phyloP scores from a whole-genome alignment of 2,329 filamentous ascomycete species.

The Thielaviopsis populi region DNA sequence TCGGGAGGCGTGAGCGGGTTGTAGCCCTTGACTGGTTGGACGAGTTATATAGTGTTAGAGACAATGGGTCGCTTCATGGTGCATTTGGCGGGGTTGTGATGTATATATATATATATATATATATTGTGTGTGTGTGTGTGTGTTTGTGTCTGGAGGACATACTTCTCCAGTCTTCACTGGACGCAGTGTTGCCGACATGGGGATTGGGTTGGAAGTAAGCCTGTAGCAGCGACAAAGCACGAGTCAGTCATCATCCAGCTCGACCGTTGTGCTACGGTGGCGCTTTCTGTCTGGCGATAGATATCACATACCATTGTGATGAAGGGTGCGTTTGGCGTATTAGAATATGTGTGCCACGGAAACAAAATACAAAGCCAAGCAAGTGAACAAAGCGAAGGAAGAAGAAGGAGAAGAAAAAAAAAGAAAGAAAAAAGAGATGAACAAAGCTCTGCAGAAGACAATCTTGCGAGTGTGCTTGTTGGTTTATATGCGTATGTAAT shows the following conservation, averaged over 20 bases:
- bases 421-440: constrained; percentile 9
- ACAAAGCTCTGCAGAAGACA: constrained; percentile 8
- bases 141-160: constrained; percentile 24
- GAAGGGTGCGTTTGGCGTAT: constrained; percentile 6
- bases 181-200: constrained; percentile 57
- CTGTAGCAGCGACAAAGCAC: not conserved
- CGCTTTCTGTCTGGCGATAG: not conserved
- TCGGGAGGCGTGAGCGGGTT: constrained; percentile 84
- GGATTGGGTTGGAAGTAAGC: constrained; percentile 17
- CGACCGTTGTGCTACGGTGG: not conserved
- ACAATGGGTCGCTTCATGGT: not conserved
- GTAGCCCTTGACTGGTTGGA: constrained; percentile 63
- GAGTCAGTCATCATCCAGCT: not conserved
- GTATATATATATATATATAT: too few relatives aligned
- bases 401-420: not conserved
- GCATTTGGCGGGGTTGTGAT: too few relatives aligned
- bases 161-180: constrained; percentile 75
- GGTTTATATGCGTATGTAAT: not conserved
- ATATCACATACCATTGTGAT: constrained; percentile 11
- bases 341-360: constrained; percentile 3
- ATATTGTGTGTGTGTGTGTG: too few relatives aligned
- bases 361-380: too few relatives aligned
- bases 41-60: not conserved
- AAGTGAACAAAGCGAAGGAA: too few relatives aligned
- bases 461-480: not conserved